Base-by-base conservation (phyloP, 2,329 filamentous ascomycete species). In the Chaetothyriales sp. region DNA sequence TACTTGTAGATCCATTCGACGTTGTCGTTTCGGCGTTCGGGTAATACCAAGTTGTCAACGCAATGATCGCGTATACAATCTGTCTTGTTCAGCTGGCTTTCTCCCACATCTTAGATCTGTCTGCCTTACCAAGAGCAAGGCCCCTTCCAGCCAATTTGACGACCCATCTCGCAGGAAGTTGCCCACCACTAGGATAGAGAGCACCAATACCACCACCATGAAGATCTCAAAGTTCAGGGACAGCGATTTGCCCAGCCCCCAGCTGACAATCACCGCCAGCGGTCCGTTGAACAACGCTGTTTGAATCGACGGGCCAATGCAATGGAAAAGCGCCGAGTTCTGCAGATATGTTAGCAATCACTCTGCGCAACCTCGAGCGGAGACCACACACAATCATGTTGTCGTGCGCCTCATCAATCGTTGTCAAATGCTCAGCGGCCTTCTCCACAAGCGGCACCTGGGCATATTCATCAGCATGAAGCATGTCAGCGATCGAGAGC, bases 201-300 rank as follows among this genome's bases (percentile, higher is more conserved):
- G 75, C 52, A 95, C 80, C 7, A 95, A 73, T 57, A 94, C 76
- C 52, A 85, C 78, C 18, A 94, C 77, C 70, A 94, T 87, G 72
- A 95, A 95, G 13, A 89, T 75, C 60, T 92, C 85, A 65, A 95
- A 95, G 64, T 88, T 83, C 49, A 95, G 73, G 56, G 85, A 81
- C 78, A 95, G 86, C 8, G 54, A 53, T 60, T 81, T 81, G 52
- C 69, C 68, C 37, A 89, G 69, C 19, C 85, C 83, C 89, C 89
- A 95, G 45, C 84, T 86, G 47, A 94, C 83, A 40, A 95, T 75
- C 33, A 94, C 81, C 6, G 87, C 82, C 3, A 95, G 76, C 0
- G 89, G 89, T 0, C 83, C 87, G 65, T 94, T 95, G 64, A 95
- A 81, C 29, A 95, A 77, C 1, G 89, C 87, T 0, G 89, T 95